Base-by-base conservation (phyloP, 164 flowering plant species). In the Kalanchoe fedtschenkoi region DNA sequence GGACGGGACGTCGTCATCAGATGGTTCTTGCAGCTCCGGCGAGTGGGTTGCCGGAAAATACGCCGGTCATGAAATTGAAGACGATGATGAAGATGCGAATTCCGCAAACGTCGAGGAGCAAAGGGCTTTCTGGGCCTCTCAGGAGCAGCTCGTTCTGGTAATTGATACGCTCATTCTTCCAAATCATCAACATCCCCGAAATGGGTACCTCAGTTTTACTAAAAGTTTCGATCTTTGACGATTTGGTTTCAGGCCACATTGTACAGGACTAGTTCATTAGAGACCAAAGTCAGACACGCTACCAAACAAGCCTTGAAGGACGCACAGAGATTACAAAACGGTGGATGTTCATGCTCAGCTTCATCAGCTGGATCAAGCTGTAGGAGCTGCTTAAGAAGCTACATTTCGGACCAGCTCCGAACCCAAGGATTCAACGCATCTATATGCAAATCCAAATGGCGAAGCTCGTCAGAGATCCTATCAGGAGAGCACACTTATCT, bases 361-460 rank as follows among this genome's bases (percentile, higher is more conserved):
- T 60, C 62, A 51, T 77, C 62, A 28, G 57, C 62, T 39, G 77
- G 68, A 8, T 80, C 71, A 51, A 13, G 56, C 11, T 93, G 98
- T 80, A 78, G 86, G 72, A 74, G 7, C 38, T 93, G 97, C 67
- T 53, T 82, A 65, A 74, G 69, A 38, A 65, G 70, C 44, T 80
- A 74, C 58, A 63, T 90, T 4, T 73, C 80, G 8, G 61, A 64
- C n/a, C 79, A 79, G 17, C 83, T 93, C 15, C 74, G 67, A 14
- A 69, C 65, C 26, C 75, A 75, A 3, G 97, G 96, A 0, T 80
- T 70, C 60, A 62, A 88, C 53, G 67, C 80, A 62, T 80, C 80
- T 41, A 64, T 86, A 56, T 88, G 92, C 80, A 80, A 76, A 62
- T 82, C 97, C 30, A 93, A 88, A 60, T 90, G 98, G 97, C 81